Evolutionary conservation across 2,329 filamentous ascomycete genomes (phyloP), one percentile per base, ranked within the genome.

Genomic region (Akanthomyces uredinophilus): DNA sequence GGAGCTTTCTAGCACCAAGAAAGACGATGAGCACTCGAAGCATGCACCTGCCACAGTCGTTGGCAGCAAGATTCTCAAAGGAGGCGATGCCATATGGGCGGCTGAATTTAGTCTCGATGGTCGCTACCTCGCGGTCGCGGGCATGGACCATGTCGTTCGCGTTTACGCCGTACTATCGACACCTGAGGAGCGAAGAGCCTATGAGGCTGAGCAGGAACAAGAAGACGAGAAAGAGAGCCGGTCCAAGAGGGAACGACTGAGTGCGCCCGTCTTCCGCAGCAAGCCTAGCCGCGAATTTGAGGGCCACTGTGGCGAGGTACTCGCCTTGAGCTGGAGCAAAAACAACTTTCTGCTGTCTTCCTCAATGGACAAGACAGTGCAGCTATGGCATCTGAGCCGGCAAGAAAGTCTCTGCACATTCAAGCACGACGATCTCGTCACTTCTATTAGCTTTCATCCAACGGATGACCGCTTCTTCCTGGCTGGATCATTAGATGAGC

Each of bases 271-370:
- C 1, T 98, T 99, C 71, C 86, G 87, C 65, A 85, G 85, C 55
- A 89, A 90, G 69, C 91, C 93, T 0, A 73, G 91, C 11, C 84
- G 88, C 61, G 90, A 96, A 70, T 97, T 95, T 66, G 78, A 83
- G 60, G 93, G 92, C 5, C 95, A 99, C 71, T 88, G 86, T 0
- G 88, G 89, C 18, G 93, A 96, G 67, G 87, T 99, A 6, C 78
- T 99, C 66, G 94, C 96, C 71, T 74, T 99, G 64, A 96, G 91
- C 73, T 99, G 95, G 95, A 98, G 94, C 78, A 99, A 98, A 81
- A 99, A 99, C 75, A 96, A 96, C 73, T 99, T 99, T 68, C 76
- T 99, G 32, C 81, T 99, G 18, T 97, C 94, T 4, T 96, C 93
- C 0, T 96, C 93, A 0, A 97, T 98, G 92, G 95, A 99, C 73